A percentile compares a stretch with the other conserved stretches of the same genome.
These are phyloP conservation scores for Fusarium protoensiforme DNA, from an alignment of 2,329 filamentous ascomycete genomes.

Conservation along the genomic window DNA sequence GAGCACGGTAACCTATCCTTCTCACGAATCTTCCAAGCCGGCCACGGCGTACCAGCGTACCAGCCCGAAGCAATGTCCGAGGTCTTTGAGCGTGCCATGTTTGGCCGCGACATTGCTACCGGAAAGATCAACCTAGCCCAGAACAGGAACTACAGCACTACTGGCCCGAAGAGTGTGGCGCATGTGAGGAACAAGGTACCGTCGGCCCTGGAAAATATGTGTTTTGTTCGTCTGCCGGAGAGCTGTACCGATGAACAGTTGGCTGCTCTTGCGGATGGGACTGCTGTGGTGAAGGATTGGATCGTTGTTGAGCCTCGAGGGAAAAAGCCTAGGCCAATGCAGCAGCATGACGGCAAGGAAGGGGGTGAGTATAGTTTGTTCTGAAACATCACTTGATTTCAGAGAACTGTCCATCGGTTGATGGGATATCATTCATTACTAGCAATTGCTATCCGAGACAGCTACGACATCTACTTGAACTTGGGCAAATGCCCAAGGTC, in stretches of 20 bases:
- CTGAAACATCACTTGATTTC: background rate
- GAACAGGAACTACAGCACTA: conserved; percentile 48
- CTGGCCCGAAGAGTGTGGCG: conserved; percentile 61
- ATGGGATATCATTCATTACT: background rate
- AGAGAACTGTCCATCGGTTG: background rate
- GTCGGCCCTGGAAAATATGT: conserved; percentile 59
- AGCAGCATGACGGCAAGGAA: background rate
- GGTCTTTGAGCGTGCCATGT: conserved; percentile 68
- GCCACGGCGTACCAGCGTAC: conserved; percentile 69
- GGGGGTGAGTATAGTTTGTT: background rate
- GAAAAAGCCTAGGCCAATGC: background rate
- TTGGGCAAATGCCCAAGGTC: background rate
- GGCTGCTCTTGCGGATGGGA: conserved; percentile 27
- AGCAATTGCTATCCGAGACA: background rate
- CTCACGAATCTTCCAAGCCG: conserved; percentile 71
- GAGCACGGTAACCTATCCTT: conserved; percentile 79
- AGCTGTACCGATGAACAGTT: conserved; percentile 53
- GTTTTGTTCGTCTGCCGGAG: conserved; percentile 62
- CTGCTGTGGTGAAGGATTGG: conserved; percentile 30
- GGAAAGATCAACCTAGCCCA: conserved; percentile 56
- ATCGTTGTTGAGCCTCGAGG: conserved; percentile 28
- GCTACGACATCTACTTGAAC: background rate
- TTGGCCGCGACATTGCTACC: conserved; percentile 62
- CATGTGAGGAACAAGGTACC: conserved; percentile 63
- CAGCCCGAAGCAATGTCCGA: conserved; percentile 66